These are phyloP conservation scores for Leptographium flavum DNA, from an alignment of 2,329 filamentous ascomycete genomes.

Conservation along the genomic window DNA sequence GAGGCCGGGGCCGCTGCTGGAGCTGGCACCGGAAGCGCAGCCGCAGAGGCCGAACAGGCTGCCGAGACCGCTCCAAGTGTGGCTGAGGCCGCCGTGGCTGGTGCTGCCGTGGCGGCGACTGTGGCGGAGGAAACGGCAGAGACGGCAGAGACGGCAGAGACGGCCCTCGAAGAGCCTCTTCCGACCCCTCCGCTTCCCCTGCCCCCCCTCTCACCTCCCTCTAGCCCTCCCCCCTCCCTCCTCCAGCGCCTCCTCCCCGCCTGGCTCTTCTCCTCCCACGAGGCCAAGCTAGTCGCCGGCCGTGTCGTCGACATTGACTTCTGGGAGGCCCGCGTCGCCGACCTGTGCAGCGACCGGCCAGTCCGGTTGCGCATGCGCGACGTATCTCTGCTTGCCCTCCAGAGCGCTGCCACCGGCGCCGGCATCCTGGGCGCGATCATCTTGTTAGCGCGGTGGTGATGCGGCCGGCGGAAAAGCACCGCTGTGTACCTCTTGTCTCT, in stretches of 20 bases:
- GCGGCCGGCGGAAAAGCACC: slow-evolving; percentile 14
- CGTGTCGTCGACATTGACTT: slow-evolving; percentile 24
- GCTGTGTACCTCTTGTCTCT: not conserved
- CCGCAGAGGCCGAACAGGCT: too few species aligned
- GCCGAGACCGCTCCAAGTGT: too few species aligned
- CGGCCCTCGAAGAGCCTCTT: too few species aligned
- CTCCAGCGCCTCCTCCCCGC: not conserved
- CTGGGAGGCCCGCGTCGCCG: slow-evolving; percentile 35
- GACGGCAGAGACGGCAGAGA: too few species aligned
- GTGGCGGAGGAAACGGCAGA: too few species aligned
- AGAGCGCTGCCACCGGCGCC: slow-evolving; percentile 54
- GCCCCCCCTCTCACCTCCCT: too few species aligned
- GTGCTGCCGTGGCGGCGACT: too few species aligned
- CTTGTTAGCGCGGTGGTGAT: slow-evolving; percentile 3
- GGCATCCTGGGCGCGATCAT: slow-evolving; percentile 4
- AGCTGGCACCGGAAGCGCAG: too few species aligned
- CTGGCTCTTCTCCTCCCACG: slow-evolving; percentile 23
- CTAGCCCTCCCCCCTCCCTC: not conserved
- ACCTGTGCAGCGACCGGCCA: slow-evolving; percentile 51
- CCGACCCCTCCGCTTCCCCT: too few species aligned
- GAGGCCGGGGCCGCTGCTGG: not conserved
- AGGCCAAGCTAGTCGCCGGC: slow-evolving; percentile 18
- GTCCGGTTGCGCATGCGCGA: slow-evolving; percentile 55
- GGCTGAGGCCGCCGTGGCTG: too few species aligned
- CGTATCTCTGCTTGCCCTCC: slow-evolving; percentile 52